These are phyloP conservation scores for Mycena epipterygia DNA, from an alignment of 768 basidiomycete species.

Conservation along the genomic window DNA sequence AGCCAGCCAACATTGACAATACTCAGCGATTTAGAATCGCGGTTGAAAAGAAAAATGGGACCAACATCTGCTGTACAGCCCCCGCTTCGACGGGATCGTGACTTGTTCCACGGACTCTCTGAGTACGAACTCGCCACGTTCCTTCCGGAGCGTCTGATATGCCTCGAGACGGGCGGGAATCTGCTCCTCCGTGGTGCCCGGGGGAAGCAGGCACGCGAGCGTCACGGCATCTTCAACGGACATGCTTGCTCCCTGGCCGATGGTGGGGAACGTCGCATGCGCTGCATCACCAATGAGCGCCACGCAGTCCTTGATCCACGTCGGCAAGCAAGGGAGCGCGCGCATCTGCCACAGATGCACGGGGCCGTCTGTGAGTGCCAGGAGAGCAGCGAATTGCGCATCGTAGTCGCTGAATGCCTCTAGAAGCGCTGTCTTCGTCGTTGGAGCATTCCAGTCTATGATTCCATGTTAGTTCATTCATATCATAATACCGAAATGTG, in stretches of 20 bases:
- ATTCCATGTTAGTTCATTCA: background rate
- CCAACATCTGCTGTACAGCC: background rate
- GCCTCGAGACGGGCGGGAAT: too few species aligned
- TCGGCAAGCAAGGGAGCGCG: too few species aligned
- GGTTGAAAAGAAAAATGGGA: background rate
- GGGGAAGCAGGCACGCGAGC: slow-evolving; percentile 2
- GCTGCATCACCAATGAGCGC: background rate
- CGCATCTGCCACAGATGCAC: slow-evolving; percentile 10
- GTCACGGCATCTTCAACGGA: slow-evolving; percentile 1
- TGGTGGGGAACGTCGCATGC: slow-evolving; percentile 4
- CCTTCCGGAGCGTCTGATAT: too few species aligned
- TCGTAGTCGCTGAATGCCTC: background rate
- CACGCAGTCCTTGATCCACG: background rate
- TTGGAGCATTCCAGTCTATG: background rate
- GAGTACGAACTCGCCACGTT: slow-evolving; percentile 1
- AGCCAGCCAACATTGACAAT: background rate
- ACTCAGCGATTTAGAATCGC: background rate
- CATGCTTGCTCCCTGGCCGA: slow-evolving; percentile 10
- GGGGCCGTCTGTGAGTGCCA: background rate
- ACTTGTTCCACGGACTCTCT: slow-evolving; percentile 4
- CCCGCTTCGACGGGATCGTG: too few species aligned
- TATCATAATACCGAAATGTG: background rate
- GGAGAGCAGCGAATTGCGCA: background rate
- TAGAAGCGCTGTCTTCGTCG: background rate
- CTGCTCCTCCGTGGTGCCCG: background rate